These are phyloP conservation scores for Chrysoporthe deuterocubensis DNA, from an alignment of 2,329 filamentous ascomycete genomes.

Conservation along the genomic window DNA sequence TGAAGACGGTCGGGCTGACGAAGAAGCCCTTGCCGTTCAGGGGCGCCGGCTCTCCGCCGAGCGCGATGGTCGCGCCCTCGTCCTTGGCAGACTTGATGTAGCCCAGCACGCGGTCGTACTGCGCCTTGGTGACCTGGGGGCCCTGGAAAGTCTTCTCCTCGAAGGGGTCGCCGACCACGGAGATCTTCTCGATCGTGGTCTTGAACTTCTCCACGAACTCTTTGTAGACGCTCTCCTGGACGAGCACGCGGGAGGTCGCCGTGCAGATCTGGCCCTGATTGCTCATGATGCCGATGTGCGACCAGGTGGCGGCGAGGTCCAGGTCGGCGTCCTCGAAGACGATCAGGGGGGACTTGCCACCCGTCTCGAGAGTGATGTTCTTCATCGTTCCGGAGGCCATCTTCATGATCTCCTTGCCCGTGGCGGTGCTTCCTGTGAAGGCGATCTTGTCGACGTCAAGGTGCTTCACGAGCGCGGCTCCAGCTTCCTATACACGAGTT, in stretches of 20 bases:
- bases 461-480: constrained; percentile 67
- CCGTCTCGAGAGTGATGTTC: constrained; percentile 66
- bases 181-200: constrained; percentile 58
- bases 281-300: constrained; percentile 52
- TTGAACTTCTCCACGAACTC: constrained; percentile 68
- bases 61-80: constrained; percentile 65
- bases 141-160: constrained; percentile 70
- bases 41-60: constrained; percentile 61
- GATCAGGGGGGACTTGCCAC: constrained; percentile 63
- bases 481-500: constrained; percentile 50
- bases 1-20: constrained; percentile 42
- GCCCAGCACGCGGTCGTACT: constrained; percentile 68
- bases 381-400: constrained; percentile 65
- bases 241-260: constrained; percentile 63
- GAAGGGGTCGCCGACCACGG: constrained; percentile 69
- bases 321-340: constrained; percentile 67
- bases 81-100: constrained; percentile 71
- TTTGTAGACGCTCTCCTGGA: constrained; percentile 62
- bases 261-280: constrained; percentile 67
- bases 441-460: constrained; percentile 70
- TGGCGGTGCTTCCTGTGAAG: constrained; percentile 72
- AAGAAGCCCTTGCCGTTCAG: constrained; percentile 53
- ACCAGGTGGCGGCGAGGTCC: constrained; percentile 63
- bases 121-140: constrained; percentile 69
- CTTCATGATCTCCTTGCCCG: constrained; percentile 74